phyloP scores from a whole-genome alignment of 257 asterid genomes.

The Solanum pinnatisectum region DNA sequence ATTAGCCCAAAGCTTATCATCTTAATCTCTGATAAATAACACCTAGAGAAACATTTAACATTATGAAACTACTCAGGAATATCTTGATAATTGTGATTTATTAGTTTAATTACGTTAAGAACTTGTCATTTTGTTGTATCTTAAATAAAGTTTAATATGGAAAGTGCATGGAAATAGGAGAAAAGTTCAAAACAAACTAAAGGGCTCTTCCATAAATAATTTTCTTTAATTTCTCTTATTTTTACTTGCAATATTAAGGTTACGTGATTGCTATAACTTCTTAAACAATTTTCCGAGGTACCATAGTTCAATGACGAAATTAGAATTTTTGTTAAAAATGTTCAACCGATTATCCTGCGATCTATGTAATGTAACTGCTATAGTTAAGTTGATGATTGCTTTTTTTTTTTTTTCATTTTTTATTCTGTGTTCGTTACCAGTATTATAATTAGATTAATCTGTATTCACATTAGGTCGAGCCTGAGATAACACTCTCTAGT shows the following conservation, averaged over 20 bases:
- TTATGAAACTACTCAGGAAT: background rate
- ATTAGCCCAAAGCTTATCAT: slow-evolving; percentile 15
- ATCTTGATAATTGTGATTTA: slow-evolving; percentile 15
- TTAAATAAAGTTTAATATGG: background rate
- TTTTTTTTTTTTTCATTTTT: too few species aligned
- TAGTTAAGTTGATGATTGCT: background rate
- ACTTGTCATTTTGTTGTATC: background rate
- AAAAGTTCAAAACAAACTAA: background rate
- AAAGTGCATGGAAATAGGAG: background rate
- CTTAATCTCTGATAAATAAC: slow-evolving; percentile 17
- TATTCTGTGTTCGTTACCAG: fast-evolving
- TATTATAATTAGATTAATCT: background rate
- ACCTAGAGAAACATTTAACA: slow-evolving; percentile 24
- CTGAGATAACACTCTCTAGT: background rate
- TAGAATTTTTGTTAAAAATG: background rate
- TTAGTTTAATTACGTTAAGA: background rate
- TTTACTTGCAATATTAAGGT: background rate
- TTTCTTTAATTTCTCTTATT: background rate
- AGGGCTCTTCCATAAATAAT: background rate
- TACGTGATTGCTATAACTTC: background rate
- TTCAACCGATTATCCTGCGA: fast-evolving
- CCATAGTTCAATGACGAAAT: background rate
- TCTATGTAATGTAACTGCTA: background rate
- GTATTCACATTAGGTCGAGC: background rate
- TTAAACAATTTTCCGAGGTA: background rate